Base-by-base conservation (phyloP, 2,329 filamentous ascomycete genomes). In the Cordyceps tenuipes region DNA sequence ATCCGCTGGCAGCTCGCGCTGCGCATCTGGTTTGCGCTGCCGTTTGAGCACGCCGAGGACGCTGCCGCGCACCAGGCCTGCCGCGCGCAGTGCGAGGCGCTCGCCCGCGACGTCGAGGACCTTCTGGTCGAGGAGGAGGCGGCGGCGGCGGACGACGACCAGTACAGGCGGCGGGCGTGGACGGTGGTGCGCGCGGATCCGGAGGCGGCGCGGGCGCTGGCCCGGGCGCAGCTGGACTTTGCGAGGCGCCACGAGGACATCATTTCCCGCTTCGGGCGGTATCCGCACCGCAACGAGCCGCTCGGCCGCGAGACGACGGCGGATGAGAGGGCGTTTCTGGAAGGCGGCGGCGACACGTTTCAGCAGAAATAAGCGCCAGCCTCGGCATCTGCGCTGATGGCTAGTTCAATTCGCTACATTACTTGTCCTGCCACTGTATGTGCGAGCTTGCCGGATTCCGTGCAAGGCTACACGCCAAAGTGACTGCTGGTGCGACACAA, bases 1-100 rank as follows among this genome's bases (percentile, higher is more conserved):
- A 67, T 69, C 34, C 70, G 70, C 54, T 76, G 67, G 71, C 67
- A 68, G 55, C 67, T 71, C 60, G 67, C 67, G 26, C 76, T 77
- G 50, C 75, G 80, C 2, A 69, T 71, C 21, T 88, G 84, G 82
- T 81, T 86, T 66, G 79, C 79, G 65, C 70, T 87, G 65, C 83
- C 85, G 0, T 69, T 87, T 6, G 78, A 82, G 75, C 85, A 88
- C 68, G 79, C 80, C 0, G 83, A 86, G 67, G 70, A 78, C 23
- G 56, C 77, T 1, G 66, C 70, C 0, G 69, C 72, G 3, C 83
- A 85, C 60, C 68, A 79, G 10, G 58, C 68, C 31, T 71, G 74
- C 4, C 60, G 70, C 0, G 63, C 64, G 5, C 68, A 73, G 21
- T 70, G 73, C 23, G 67, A 64, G 1, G 66, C 68, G 6, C 67